Evolutionary conservation across 1,139 yeast species (phyloP).

Genomic region (Blastobotrys niveus): DNA sequence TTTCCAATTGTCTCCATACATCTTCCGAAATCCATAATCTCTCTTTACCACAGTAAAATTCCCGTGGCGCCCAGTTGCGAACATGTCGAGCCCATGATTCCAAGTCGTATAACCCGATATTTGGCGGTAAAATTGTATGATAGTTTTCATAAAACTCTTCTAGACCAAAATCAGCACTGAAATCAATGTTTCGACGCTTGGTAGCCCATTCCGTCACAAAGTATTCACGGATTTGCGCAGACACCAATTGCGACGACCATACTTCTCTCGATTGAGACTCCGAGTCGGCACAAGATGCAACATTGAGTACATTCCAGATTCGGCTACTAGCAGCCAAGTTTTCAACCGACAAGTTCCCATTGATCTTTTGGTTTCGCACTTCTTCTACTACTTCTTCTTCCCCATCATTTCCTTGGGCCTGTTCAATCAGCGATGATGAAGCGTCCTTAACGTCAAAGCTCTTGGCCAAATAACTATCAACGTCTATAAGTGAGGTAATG

Average conservation of each 20-base stretch:
- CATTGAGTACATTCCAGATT: slow-evolving; percentile 34
- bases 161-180: slow-evolving; percentile 38
- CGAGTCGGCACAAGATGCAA: slow-evolving; percentile 31
- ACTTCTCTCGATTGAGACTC: slow-evolving; percentile 26
- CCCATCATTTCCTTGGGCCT: slow-evolving; percentile 19
- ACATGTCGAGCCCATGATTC: slow-evolving; percentile 37
- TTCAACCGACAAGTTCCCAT: slow-evolving; percentile 23
- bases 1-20: slow-evolving; percentile 37
- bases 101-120: slow-evolving; percentile 28
- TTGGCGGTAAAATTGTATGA: slow-evolving; percentile 33
- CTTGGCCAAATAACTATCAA: slow-evolving; percentile 1
- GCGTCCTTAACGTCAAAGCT: too few relatives aligned
- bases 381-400: slow-evolving; percentile 16
- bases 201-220: slow-evolving; percentile 37
- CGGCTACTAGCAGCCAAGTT: slow-evolving; percentile 29
- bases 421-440: slow-evolving; percentile 22
- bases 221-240: slow-evolving; percentile 35
- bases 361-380: slow-evolving; percentile 17
- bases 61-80: slow-evolving; percentile 32
- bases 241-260: slow-evolving; percentile 36
- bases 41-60: slow-evolving; percentile 34
- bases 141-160: slow-evolving; percentile 37
- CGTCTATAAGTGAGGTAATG: slow-evolving; percentile 5
- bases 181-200: slow-evolving; percentile 33
- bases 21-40: slow-evolving; percentile 37